Conservation (phyloP, 148 eudicot species). For the Fallopia convolvulus region DNA sequence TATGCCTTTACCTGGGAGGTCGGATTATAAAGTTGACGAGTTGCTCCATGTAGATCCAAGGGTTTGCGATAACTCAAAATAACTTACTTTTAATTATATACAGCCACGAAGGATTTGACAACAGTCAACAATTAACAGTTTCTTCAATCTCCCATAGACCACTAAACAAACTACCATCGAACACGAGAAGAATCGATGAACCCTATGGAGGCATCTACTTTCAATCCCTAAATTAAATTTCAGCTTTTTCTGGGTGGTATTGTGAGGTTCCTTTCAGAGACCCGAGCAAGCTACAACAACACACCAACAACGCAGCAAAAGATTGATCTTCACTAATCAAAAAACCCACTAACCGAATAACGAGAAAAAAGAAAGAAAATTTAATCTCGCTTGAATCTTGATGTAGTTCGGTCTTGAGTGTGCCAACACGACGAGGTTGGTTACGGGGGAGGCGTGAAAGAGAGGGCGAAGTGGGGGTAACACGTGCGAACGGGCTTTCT, state of each 20-base stretch:
- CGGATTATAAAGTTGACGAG: constrained; percentile 91
- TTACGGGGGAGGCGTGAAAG: constrained; percentile 1
- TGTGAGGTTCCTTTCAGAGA: constrained; percentile 1
- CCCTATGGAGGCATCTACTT: not conserved
- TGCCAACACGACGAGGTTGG: constrained; percentile 10
- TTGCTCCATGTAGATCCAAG: constrained; percentile 58
- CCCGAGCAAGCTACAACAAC: constrained; percentile 9
- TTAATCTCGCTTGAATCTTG: not conserved
- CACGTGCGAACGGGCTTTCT: not conserved
- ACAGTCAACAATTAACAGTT: not conserved
- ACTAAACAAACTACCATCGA: not conserved
- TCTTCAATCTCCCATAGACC: not conserved
- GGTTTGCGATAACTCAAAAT: not conserved
- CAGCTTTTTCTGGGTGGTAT: not conserved
- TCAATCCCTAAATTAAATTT: not conserved
- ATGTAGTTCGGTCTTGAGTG: constrained; percentile 7
- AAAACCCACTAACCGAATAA: not conserved
- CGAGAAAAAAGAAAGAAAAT: not conserved
- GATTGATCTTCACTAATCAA: not conserved
- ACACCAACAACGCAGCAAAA: not conserved
- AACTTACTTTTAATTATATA: not conserved
- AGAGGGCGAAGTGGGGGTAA: constrained; percentile 6
- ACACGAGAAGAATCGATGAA: not conserved
- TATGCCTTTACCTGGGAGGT: constrained; percentile 67
- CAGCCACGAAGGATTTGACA: not conserved